Conservation (phyloP, 495 filamentous ascomycete species). For the Poronia punctata region DNA sequence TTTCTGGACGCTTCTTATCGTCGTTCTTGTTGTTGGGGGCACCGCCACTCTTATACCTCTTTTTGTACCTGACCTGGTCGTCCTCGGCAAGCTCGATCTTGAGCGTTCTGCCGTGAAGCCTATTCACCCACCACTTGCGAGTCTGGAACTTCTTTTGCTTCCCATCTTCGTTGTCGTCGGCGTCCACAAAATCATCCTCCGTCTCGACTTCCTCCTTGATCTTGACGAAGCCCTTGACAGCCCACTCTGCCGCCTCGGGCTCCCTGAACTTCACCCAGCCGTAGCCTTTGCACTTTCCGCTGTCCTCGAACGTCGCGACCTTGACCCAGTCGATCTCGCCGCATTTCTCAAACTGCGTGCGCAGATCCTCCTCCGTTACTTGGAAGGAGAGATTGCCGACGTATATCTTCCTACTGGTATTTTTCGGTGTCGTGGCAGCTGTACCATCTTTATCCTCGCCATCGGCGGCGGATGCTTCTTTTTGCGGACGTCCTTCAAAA, state of each 20-base stretch:
- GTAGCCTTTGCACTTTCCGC: constrained; percentile 96
- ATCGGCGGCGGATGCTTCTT: constrained; percentile 28
- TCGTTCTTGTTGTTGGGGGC: constrained; percentile 13
- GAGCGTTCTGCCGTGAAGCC: constrained; percentile 66
- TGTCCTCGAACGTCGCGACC: constrained; percentile 91
- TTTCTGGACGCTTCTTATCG: constrained; percentile 12
- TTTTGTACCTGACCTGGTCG: constrained; percentile 76
- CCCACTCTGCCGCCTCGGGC: constrained; percentile 62
- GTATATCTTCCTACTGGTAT: constrained; percentile 68
- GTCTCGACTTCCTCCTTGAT: constrained; percentile 49
- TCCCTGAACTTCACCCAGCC: constrained; percentile 89
- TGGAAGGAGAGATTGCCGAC: constrained; percentile 88
- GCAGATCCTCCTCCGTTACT: constrained; percentile 70
- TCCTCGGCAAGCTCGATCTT: constrained; percentile 93
- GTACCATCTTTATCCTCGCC: constrained; percentile 27
- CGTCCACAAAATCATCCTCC: constrained; percentile 53
- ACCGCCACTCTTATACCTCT: constrained; percentile 74
- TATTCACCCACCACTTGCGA: constrained; percentile 76
- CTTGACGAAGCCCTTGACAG: constrained; percentile 73
- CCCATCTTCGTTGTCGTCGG: constrained; percentile 30
- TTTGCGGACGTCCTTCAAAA: constrained; percentile 68
- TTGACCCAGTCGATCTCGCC: constrained; percentile 73
- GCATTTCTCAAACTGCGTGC: constrained; percentile 73
- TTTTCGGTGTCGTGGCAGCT: constrained; percentile 41
- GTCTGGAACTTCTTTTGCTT: constrained; percentile 48